These are phyloP conservation scores for Megacollybia platyphylla DNA, from an alignment of 1,284 basidiomycete genomes.

Conservation along the genomic window DNA sequence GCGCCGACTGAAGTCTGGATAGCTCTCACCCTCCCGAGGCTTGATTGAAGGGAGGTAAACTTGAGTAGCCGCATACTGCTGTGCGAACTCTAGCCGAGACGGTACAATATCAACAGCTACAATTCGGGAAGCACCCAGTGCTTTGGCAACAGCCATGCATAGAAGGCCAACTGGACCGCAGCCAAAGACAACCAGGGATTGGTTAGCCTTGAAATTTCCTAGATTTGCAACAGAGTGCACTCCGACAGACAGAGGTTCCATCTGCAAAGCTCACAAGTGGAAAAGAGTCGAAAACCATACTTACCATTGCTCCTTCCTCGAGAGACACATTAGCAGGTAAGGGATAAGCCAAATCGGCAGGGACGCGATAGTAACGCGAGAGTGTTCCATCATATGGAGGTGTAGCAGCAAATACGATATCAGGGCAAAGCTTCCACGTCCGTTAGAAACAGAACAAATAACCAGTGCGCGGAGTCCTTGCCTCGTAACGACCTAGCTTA, in stretches of 20 bases:
- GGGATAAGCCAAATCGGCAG: slow-evolving; percentile 61
- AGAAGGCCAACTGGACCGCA: slow-evolving; percentile 84
- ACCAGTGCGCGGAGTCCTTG: slow-evolving; percentile 16
- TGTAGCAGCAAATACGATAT: slow-evolving; percentile 80
- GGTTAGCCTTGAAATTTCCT: slow-evolving; percentile 60
- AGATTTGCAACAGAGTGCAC: slow-evolving; percentile 80
- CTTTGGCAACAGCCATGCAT: slow-evolving; percentile 87
- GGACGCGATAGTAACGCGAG: slow-evolving; percentile 68
- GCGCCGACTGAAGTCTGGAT: slow-evolving; percentile 54
- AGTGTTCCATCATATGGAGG: slow-evolving; percentile 87
- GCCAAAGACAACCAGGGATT: slow-evolving; percentile 72
- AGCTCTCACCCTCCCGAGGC: slow-evolving; percentile 51
- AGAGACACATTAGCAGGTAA: slow-evolving; percentile 65
- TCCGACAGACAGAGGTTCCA: slow-evolving; percentile 90
- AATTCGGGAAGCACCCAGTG: slow-evolving; percentile 71
- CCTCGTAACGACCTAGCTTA: slow-evolving; percentile 74
- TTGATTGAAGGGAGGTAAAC: slow-evolving; percentile 53
- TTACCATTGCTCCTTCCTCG: slow-evolving; percentile 77
- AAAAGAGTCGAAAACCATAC: slow-evolving; percentile 7
- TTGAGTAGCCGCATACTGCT: slow-evolving; percentile 80
- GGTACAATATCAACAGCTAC: slow-evolving; percentile 82
- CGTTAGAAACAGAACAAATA: slow-evolving; percentile 1
- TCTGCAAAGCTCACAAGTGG: slow-evolving; percentile 28
- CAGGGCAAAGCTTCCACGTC: slow-evolving; percentile 48
- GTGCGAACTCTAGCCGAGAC: slow-evolving; percentile 79